Conservation (phyloP, 495 filamentous ascomycete species). For the Xylaria venustula region DNA sequence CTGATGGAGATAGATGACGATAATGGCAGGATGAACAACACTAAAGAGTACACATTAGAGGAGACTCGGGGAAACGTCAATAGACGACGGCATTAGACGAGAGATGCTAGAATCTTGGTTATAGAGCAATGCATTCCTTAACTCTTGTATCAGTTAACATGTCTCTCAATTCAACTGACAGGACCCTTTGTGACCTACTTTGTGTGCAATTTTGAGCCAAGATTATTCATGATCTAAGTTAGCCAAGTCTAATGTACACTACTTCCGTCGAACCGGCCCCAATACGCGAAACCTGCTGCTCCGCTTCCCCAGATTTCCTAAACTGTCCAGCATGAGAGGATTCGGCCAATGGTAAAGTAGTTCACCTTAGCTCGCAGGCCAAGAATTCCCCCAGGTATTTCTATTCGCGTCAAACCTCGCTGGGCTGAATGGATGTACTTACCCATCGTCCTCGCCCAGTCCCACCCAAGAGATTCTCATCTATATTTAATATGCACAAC, state of each 20-base stretch:
- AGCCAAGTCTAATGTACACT: too few species aligned
- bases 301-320: constrained; percentile 14
- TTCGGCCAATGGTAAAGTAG: constrained; percentile 2
- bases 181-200: too few species aligned
- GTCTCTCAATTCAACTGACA: too few species aligned
- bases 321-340: background rate
- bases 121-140: constrained; percentile 2
- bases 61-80: background rate
- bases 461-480: background rate
- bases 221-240: too few species aligned
- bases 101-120: background rate
- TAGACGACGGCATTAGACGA: constrained; percentile 12
- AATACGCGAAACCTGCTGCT: background rate
- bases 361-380: constrained; percentile 2
- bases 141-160: background rate
- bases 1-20: background rate
- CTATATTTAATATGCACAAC: constrained; percentile 1
- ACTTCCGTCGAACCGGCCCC: too few species aligned
- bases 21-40: constrained; percentile 1
- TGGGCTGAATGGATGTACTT: too few species aligned
- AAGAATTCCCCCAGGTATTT: background rate
- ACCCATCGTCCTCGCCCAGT: background rate
- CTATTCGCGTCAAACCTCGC: too few species aligned
- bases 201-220: too few species aligned
- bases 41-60: background rate